These are phyloP conservation scores for Sclerotinia glacialis DNA, from an alignment of 2,329 filamentous ascomycete genomes.

Conservation along the genomic window DNA sequence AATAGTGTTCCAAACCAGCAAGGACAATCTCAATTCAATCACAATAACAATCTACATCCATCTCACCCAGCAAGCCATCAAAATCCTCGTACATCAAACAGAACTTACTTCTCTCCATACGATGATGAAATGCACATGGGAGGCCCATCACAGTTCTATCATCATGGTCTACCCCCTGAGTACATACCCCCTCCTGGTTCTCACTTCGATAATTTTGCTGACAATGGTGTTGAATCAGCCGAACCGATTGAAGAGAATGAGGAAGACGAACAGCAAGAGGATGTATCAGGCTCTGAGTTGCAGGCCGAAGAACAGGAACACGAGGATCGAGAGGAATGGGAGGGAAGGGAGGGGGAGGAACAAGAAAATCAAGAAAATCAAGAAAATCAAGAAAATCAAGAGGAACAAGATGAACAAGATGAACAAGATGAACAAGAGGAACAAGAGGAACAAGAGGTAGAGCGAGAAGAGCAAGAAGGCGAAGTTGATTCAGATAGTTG, in stretches of 20 bases:
- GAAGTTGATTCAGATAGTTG: background rate
- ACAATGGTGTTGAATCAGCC: background rate
- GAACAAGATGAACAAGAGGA: background rate
- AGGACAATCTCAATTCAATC: background rate
- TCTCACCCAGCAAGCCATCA: no score
- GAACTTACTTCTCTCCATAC: background rate
- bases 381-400: no score
- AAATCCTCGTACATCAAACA: no score
- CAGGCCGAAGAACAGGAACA: background rate
- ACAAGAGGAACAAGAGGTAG: background rate
- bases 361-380: no score
- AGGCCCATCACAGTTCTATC: background rate
- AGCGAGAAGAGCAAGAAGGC: background rate
- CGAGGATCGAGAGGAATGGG: no score
- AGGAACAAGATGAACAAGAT: background rate
- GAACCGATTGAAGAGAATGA: background rate
- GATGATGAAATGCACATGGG: background rate
- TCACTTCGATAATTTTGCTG: background rate
- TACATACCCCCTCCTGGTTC: background rate
- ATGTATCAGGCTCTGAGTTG: background rate
- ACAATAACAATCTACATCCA: background rate
- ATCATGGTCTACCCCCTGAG: background rate
- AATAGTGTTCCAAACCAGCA: background rate
- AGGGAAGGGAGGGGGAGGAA: no score
- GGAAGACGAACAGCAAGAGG: constrained; percentile 5